Conservation (phyloP, 352 stramenopile species). For the Globisporangium barbulae region DNA sequence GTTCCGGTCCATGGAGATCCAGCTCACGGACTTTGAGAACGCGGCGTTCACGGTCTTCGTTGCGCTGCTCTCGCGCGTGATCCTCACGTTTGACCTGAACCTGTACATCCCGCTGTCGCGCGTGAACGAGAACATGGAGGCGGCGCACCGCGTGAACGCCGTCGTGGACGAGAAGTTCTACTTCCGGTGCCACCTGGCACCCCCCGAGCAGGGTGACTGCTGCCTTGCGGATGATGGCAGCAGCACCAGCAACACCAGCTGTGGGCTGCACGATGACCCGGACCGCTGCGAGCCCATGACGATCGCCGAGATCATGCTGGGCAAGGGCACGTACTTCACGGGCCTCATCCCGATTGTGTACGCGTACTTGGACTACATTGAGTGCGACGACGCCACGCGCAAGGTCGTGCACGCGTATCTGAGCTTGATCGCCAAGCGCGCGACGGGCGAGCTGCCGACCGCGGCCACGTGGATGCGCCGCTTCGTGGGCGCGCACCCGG, state of each 20-base stretch:
- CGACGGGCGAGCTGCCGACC: constrained; percentile 95
- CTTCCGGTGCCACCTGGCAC: constrained; percentile 95
- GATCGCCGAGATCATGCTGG: constrained; percentile 96
- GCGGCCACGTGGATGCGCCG: constrained; percentile 96
- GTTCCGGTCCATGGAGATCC: constrained; percentile 99
- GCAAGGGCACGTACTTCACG: constrained; percentile 96
- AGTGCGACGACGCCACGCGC: constrained; percentile 92
- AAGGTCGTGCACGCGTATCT: constrained; percentile 72
- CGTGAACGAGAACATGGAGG: constrained; percentile 99
- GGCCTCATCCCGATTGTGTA: constrained; percentile 96
- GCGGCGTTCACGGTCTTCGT: constrained; percentile 99
- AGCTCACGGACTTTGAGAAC: constrained; percentile 99
- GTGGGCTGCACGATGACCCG: constrained; percentile 55
- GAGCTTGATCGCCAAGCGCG: constrained; percentile 92
- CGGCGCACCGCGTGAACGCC: constrained; percentile 95
- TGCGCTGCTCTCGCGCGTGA: constrained; percentile 96
- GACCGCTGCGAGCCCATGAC: constrained; percentile 94
- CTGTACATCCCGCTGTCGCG: constrained; percentile 99
- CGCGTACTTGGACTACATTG: constrained; percentile 97
- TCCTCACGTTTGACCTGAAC: constrained; percentile 99
- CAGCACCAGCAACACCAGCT: constrained; percentile 12
- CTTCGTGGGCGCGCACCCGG: constrained; percentile 93
- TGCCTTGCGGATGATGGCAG: constrained; percentile 13
- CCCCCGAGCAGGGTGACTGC: constrained; percentile 74
- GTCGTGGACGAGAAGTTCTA: constrained; percentile 96